A percentile compares a stretch with the other conserved stretches of the same genome.
Evolutionary conservation across 2,329 filamentous ascomycete species (phyloP).

Genomic region (Calonectria pauciramosa): DNA sequence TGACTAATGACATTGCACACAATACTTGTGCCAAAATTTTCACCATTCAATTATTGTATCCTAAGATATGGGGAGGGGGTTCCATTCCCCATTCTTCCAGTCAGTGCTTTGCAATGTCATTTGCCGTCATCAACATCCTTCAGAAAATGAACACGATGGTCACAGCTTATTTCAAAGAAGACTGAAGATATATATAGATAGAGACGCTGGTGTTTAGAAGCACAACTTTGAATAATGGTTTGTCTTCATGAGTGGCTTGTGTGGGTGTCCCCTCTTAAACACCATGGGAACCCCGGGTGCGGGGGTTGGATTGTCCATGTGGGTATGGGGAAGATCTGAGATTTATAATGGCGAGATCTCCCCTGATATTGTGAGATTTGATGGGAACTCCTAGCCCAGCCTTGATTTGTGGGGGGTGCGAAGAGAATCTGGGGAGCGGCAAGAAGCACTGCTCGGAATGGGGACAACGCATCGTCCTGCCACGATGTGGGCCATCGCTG

Average conservation of each 20-base stretch:
- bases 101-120: background rate
- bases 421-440: background rate
- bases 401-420: background rate
- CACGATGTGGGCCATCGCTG: background rate
- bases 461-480: background rate
- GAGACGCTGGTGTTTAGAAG: background rate
- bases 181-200: too few species aligned
- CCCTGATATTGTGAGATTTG: slow-evolving; percentile 13
- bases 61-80: too few species aligned
- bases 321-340: slow-evolving; percentile 26
- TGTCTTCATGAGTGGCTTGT: background rate
- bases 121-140: background rate
- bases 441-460: background rate
- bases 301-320: slow-evolving; percentile 22
- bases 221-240: background rate
- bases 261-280: background rate
- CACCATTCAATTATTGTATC: background rate
- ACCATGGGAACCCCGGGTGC: slow-evolving; percentile 36
- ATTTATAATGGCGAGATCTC: slow-evolving; percentile 24
- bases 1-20: background rate
- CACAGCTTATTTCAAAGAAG: background rate
- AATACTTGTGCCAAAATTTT: background rate
- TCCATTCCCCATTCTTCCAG: too few species aligned
- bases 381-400: background rate
- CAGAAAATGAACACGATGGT: background rate